Base-by-base conservation (phyloP, 2,329 filamentous ascomycete genomes). In the Aspergillus spinulosporus region DNA sequence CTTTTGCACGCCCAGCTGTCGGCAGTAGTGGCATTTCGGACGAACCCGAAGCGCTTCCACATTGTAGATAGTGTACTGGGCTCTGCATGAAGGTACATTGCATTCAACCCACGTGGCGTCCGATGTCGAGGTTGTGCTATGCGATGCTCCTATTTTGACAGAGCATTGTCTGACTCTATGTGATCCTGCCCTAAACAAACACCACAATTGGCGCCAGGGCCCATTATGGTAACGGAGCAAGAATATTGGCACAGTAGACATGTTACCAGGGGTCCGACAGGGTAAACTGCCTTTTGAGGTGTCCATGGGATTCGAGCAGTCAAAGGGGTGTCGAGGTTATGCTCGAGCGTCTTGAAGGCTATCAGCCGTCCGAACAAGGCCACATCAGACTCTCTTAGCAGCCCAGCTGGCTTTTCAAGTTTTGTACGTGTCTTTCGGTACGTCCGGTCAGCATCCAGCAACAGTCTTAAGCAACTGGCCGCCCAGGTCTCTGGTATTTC, bases 401-500 rank as follows among this genome's bases (percentile, higher is more conserved):
- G 51, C 28, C 1, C 21, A 21, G 4, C 11, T 21, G 7, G 15
- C 12, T n/a, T 7, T 7, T 5, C 43, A 21, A 21, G 21, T 21
- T 21, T 21, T 7, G 26, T 49, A 15, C 63, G 68, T 5, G 15
- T 21, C 9, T 64, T 55, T 0, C 60, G 56, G 50, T 70, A 72
- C 53, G 73, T 68, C 14, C 62, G 59, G 62, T 82, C 78, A 0
- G 79, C 79, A 47, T 80, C 77, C 1, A 82, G 70, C 11, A 82
- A 63, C n/a, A 82, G 66, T 0, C 68, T 64, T 26, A 81, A 60
- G 47, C 78, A 82, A 54, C 68, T 74, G 5, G 74, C 54, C 44
- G 76, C 81, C 78, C 79, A 82, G 6, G 74, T 82, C 62, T 82
- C 80, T 0, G 79, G 78, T 6, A 76, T 70, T 2, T 78, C 73